Evolutionary conservation across 2,329 filamentous ascomycete species (phyloP), one percentile per base, ranked within the genome.

Genomic region (Trichoderma sp.): DNA sequence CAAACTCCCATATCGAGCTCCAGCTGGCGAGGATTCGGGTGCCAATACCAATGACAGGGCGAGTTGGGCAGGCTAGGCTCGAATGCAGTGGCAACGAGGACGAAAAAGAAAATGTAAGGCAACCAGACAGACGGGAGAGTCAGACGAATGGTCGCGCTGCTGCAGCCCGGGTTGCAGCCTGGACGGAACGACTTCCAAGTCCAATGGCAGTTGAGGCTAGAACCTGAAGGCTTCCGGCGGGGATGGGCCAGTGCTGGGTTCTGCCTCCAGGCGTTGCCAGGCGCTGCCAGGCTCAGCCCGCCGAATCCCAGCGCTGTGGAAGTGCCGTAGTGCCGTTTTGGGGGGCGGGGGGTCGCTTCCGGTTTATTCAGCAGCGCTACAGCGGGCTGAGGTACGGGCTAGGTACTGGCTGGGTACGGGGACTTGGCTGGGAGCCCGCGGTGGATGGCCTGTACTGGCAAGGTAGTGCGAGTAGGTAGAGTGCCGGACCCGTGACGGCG

Each of bases 1-100:
- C 68, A 39, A 58, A 50, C 50, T 71, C 61, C 68, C 68, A 71
- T 71, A 59, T 66, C 68, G 68, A 65, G 68, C 59, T 65, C 50
- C 26, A 28, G 57, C 61, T 43, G 61, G 13, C 3, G 13, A 17
- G 66, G 65, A 39, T 59, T 50, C 17, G 32, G 53, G 57, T 36
- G 57, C 30, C 66, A 53, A 69, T 62, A 36, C 66, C 66, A 61
- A 62, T 62, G 4, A 39, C 66, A 50, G 43, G 57, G 53, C 39
- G 28, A 50, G 65, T 43, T 32, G 53, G 55, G 55, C 30, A 39
- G 23, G 13, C 50, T 20, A 28, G 55, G 13, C 26, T 32, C 17
- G 43, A 17, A 28, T 30, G n/a, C 12, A 53, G 39, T 61, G 17
- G 47, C 30, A 17, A 69, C 32, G 30, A 47, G 4, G 34, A 23